phyloP scores from a whole-genome alignment of 192 early-diverging fungal genomes.

The Linnemannia hyalina region DNA sequence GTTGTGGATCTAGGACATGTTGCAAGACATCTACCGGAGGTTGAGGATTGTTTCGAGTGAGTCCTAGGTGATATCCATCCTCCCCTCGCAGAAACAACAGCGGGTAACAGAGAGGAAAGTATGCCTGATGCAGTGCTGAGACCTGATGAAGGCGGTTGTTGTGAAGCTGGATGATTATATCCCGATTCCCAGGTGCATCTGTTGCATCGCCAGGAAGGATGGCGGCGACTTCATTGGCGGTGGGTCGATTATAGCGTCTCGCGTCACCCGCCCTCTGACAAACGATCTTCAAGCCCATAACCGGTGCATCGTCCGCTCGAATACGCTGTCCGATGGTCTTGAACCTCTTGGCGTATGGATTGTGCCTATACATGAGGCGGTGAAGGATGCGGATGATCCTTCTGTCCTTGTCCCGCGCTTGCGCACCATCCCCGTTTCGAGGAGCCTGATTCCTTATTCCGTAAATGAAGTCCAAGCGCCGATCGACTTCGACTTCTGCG shows the following conservation, averaged over 20 bases:
- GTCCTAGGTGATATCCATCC: neutral
- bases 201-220: too few species aligned
- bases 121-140: neutral
- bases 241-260: constrained; percentile 1
- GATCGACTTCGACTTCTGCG: neutral
- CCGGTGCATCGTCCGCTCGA: neutral
- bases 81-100: neutral
- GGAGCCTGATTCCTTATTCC: neutral
- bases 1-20: neutral
- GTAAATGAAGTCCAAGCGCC: neutral
- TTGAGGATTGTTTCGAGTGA: neutral
- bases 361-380: neutral
- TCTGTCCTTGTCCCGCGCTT: neutral
- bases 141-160: too few species aligned
- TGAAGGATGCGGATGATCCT: neutral
- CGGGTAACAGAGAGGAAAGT: neutral
- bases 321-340: neutral
- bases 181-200: too few species aligned
- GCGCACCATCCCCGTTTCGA: neutral
- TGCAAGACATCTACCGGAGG: neutral
- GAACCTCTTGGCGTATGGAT: constrained; percentile 7
- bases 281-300: neutral
- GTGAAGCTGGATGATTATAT: too few species aligned
- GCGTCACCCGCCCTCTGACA: neutral
- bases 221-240: constrained; percentile 2